Evolutionary conservation across 257 asterid species (phyloP), one percentile per base, ranked within the genome.

Genomic region (Nicotiana attenuata): DNA sequence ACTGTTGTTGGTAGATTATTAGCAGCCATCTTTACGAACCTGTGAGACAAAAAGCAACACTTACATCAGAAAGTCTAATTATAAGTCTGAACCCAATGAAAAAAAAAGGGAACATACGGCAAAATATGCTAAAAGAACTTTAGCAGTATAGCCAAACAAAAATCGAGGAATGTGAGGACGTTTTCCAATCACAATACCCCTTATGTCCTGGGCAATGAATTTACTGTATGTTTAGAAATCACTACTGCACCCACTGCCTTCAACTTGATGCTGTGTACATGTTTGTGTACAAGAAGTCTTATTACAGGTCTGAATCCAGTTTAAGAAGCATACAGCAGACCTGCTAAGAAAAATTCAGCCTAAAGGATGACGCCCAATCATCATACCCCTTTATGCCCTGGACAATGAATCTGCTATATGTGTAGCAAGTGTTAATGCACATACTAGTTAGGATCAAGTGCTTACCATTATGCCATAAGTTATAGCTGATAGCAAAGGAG

Each of bases 1-100:
- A 81, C 10, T 31, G 60, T 64, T 33, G 84, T 50, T 5, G 85
- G 85, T 66, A 76, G 20, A 15, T 31, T 52, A 2, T 66, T 80
- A 24, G 83, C 80, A n/a, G 65, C 81, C 87, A 87, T 71, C 60
- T 80, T 26, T 60, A 59, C 28, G 7, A 22, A 56, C 53, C 67
- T 68, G 50, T 57, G 80, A 53, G 33, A 69, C 55, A 52, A 53
- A 29, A 50, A 65, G 31, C 7, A 79, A 24, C 38, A 45, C 3
- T 71, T 22, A 17, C 8, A 45, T 71, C 78, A 71, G 45, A 22
- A 6, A 45, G 78, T 22, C 15, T 7, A 45, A 35, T 47, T 45
- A 7, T 57, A 45, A 13, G 14, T 22, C 78, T 71, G 38, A 71
- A 20, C 8, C 7, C 15, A 71, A 16, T 55, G 20, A 45, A 71